Evolutionary conservation across 225 moss, liverwort and hornwort species (phyloP), one percentile per base, ranked within the genome.

Genomic region (Lunularia cruciata): DNA sequence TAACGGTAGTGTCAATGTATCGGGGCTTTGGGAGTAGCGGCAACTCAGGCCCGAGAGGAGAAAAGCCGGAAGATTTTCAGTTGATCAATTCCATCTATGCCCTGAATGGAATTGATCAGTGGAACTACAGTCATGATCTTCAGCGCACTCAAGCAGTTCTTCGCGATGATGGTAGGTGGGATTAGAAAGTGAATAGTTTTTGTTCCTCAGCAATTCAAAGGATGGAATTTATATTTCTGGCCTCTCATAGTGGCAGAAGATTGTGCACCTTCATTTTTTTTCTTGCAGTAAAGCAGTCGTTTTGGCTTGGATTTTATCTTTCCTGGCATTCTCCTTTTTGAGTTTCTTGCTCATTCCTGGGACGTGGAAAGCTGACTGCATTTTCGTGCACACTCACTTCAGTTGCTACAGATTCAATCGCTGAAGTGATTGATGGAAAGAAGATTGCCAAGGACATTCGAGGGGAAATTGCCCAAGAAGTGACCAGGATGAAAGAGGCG

Each of bases 391-490:
- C 39, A 1, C 38, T 43, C 16, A 43, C 16, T 65, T 28, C 82
- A 77, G 79, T 75, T 65, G 60, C 75, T 14, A 77, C 83, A 40
- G 86, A 82, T 15, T 37, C 70, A 39, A 72, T 53, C 33, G 89
- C 86, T 55, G 85, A 76, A 32, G 74, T 87, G 37, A 92, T 92
- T 68, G 89, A 92, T 77, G 92, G 92, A 23, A 89, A 86, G 72
- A 83, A 77, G 32, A 92, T 88, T 40, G 85, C 95, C 36, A 79
- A 84, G 27, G 82, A 92, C 22, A 87, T 92, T 39, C 78, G 81
- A 74, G 55, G 77, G 16, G 84, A 85, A 52, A 83, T 92, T 73
- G 65, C 71, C 8, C 81, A 23, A 11, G 85, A 90, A 76, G 95
- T 95, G 49, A 59, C 73, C 43, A 75, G 67, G 47, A 75, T 95